Conservation (phyloP, 768 basidiomycete species). For the Leucocoprinus birnbaumii region DNA sequence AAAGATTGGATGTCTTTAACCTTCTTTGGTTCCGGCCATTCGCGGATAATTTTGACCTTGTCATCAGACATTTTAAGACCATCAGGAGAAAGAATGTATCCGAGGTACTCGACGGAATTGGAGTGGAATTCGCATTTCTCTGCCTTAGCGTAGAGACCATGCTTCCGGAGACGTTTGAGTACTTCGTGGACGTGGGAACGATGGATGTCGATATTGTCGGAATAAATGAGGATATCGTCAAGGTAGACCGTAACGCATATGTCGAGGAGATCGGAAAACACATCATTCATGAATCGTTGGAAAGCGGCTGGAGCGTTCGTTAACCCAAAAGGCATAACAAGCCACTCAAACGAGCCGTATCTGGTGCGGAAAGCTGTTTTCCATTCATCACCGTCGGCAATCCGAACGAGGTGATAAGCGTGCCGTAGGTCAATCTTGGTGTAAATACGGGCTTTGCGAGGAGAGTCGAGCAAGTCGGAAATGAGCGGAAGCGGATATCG, state of each 20-base stretch:
- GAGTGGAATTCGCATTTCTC: no score
- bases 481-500: constrained; percentile 29
- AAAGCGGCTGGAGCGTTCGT: constrained; percentile 31
- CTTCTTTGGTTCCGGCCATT: constrained; percentile 31
- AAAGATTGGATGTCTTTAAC: no score
- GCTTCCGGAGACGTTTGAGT: constrained; percentile 23
- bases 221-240: no score
- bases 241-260: constrained; percentile 15
- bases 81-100: constrained; percentile 28
- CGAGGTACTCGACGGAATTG: no score
- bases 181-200: constrained; percentile 16
- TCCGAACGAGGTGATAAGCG: constrained; percentile 17
- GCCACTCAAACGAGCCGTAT: no score
- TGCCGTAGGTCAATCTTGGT: constrained; percentile 29
- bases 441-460: constrained; percentile 20
- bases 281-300: constrained; percentile 32
- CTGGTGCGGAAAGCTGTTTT: no score
- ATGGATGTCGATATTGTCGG: no score
- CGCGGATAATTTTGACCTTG: constrained; percentile 31
- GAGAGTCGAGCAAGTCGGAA: no score
- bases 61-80: constrained; percentile 33
- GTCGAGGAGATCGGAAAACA: constrained; percentile 29
- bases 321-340: constrained; percentile 28
- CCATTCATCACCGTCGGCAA: no score
- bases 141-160: no score